Evolutionary conservation across 495 filamentous ascomycete genomes (phyloP), one percentile per base, ranked within the genome.

Genomic region (Podospora conica): DNA sequence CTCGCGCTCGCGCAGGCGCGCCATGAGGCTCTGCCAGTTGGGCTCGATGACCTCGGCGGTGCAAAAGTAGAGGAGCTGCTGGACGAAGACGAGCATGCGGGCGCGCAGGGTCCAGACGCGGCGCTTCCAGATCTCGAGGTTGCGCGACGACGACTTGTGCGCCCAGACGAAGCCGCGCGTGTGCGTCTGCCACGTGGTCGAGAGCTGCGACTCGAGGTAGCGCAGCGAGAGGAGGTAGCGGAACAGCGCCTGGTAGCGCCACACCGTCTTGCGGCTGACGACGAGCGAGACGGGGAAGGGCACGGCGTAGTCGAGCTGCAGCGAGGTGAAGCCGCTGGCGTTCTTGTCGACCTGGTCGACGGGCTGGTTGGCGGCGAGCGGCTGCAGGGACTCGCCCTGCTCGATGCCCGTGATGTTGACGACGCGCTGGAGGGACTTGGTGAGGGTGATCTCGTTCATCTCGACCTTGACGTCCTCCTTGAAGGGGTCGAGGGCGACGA

Each of bases 211-310:
- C 74, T 98, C 95, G 0, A 97, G 84, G 72, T 97, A 91, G 58
- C 94, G 90, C 53, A 98, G 78, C 0, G 90, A 92, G 0, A 98
- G 79, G 3, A 97, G 83, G 72, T 97, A 96, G 28, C 95, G 91
- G 78, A 98, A 98, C 9, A 98, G 86, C 9, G 96, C 88, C 74
- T 98, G 95, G 70, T 98, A 98, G 24, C 95, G 87, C 72, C 96
- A 90, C 1, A 98, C 86, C 0, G 95, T 98, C 75, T 97, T 97
- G 68, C 95, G 88, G 73, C 92, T 95, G 70, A 98, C 93, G 60
- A 98, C 96, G 1, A 98, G 85, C 0, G 93, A 97, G 10, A 98
- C 84, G n/a, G 95, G 95, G 75, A 98, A 98, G 6, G 95, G 95
- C 12, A 98, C 93, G 3, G 85, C 84, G 71, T 97, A 98, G 75